Percentiles rank a stretch among this genome's conserved stretches.
Evolutionary conservation across 768 basidiomycete species (phyloP).

Genomic region (Trametopsis cervina): DNA sequence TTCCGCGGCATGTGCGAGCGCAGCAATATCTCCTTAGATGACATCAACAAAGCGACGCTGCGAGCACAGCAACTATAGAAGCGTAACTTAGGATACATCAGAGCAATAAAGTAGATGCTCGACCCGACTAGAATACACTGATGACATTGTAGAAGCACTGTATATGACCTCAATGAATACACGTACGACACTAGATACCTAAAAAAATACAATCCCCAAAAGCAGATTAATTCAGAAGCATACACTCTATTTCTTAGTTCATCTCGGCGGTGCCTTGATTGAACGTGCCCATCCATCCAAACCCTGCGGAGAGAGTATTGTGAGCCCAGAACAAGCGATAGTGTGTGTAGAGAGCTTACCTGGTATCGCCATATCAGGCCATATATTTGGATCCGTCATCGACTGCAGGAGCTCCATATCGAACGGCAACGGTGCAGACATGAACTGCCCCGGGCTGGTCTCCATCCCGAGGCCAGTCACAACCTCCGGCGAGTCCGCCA

Average conservation of each 20-base stretch:
- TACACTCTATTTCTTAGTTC: background rate
- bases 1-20: constrained; percentile 60
- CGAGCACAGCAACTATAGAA: constrained; percentile 1
- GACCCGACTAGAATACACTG: background rate
- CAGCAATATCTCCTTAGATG: constrained; percentile 40
- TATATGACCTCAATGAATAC: background rate
- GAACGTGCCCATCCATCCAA: constrained; percentile 19
- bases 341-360: constrained; percentile 27
- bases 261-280: constrained; percentile 3
- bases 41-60: constrained; percentile 30
- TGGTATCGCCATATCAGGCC: constrained; percentile 50
- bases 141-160: background rate
- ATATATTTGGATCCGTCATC: constrained; percentile 43
- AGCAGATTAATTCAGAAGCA: too few species aligned
- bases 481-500: background rate
- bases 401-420: constrained; percentile 61
- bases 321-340: background rate
- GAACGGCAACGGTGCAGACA: constrained; percentile 49
- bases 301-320: background rate
- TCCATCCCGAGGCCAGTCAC: background rate
- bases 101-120: background rate
- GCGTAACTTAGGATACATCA: background rate
- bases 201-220: too few species aligned
- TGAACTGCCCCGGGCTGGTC: constrained; percentile 25
- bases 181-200: too few species aligned